Base-by-base conservation (phyloP, 495 filamentous ascomycete genomes). In the Astrothelium subdiscretum region DNA sequence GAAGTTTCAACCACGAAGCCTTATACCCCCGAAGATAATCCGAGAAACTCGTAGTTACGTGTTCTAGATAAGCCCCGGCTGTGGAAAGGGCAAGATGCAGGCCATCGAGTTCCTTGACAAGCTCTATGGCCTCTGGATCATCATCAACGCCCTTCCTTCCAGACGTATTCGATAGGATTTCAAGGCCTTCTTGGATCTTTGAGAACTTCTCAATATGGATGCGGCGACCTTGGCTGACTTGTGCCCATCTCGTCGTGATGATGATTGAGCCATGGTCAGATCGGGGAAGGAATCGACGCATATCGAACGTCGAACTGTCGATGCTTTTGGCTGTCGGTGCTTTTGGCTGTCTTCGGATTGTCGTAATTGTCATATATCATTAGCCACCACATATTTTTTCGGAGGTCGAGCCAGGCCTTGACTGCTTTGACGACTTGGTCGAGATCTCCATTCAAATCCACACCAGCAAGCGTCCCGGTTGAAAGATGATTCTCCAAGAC, bases 331-430 rank as follows among this genome's bases (percentile, higher is more conserved):
- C 27, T 59, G 22, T 65, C 65, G 44, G 67, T 61, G 26, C 12
- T 42, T 8, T 29, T 18, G 5, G 18, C 27, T 59, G 22, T 5
- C 22, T 26, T 10, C 35, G 71, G 61, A 57, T 68, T 62, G 65
- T 78, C 73, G 52, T 75, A 68, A 63, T 79, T 79, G 65, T 78
- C 75, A 51, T 72, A 72, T 32, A 79, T 66, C 18, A 77, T 62
- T 26, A 78, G 71, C 76, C 74, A 78, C 51, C 65, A 54, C 31
- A 22, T 64, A 64, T 79, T 79, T 8, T 67, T 68, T 24, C 66
- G 60, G 31, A 57, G 62, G 59, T 63, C 58, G 42, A 79, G 72
- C 77, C 76, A 79, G 20, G 66, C 52, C 51, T 66, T 60, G 35
- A 75, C 66, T 26, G 63, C 64, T 54, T 52, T 63, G n/a, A 73